Evolutionary conservation across 2,329 filamentous ascomycete species (phyloP), one percentile per base, ranked within the genome.

Genomic region (Endocalyx cinctus): DNA sequence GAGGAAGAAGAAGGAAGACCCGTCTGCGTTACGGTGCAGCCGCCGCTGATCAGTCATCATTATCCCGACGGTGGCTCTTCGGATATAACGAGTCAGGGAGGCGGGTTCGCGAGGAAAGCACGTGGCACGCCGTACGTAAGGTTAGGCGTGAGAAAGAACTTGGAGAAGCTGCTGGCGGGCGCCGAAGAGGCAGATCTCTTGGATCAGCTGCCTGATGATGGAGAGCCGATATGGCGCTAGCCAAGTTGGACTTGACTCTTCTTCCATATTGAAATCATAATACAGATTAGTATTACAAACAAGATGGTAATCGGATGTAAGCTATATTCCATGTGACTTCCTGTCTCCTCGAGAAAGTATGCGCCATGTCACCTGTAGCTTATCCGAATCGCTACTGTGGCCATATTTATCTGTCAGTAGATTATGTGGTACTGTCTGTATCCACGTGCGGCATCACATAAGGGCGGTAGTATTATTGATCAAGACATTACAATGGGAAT

Each of bases 11-110:
- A 19, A 2, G 10, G 27, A 8, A 10, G 11, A 6, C 45, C 42
- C 1, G 35, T 48, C 2, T 54, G 51, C 20, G 32, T 54, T 25
- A 54, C 51, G 1, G 48, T 54, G 10, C 51, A 52, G 18, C 51
- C 51, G 14, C 51, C 51, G 5, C 34, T 54, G 7, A 37, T 54
- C 28, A 52, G 50, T 7, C 51, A 54, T 13, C 39, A 43, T 12
- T 51, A 46, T 10, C 37, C 43, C 0, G 42, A 42, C 6, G 35
- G 37, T 4, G 41, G 41, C 27, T 29, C 14, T 25, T 54, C 51
- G 17, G 27, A 54, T 27, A 54, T 54, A 29, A 41, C 38, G 28
- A 43, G 45, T 5, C 44, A 48, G 12, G 51, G 48, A 1, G 51
- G 51, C 1, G 51, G 51, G 8, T 43, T 45, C 18, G 47, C 43